These are phyloP conservation scores for Zea mays DNA, from an alignment of 176 grass and related monocot genomes.

Conservation along the genomic window Zm-B73-REFERENCE-NAM-5.0 NC_050096.1:195752501-195753000, in stretches of 20 bases:
- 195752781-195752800: not conserved
- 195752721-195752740: not conserved
- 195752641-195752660: not conserved
- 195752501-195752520: not conserved
- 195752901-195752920: not conserved
- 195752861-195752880: not conserved
- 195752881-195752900: not conserved
- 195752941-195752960: not conserved
- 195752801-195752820: not conserved
- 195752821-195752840: not conserved
- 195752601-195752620: not conserved
- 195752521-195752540: not conserved
- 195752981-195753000: conserved; percentile 3
- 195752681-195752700: not conserved
- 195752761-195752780: not conserved
- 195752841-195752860: conserved; percentile 1
- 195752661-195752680: no score
- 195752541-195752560: not conserved
- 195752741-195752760: not conserved
- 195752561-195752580: conserved; percentile 34
- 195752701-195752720: not conserved
- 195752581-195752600: conserved; percentile 40
- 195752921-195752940: not conserved
- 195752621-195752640: not conserved
- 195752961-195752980: not conserved